A percentile compares a stretch with the other conserved stretches of the same genome.
These are phyloP conservation scores for Yamagishiella unicocca DNA, from an alignment of 139 green algal species.

Conservation along the genomic window DNA sequence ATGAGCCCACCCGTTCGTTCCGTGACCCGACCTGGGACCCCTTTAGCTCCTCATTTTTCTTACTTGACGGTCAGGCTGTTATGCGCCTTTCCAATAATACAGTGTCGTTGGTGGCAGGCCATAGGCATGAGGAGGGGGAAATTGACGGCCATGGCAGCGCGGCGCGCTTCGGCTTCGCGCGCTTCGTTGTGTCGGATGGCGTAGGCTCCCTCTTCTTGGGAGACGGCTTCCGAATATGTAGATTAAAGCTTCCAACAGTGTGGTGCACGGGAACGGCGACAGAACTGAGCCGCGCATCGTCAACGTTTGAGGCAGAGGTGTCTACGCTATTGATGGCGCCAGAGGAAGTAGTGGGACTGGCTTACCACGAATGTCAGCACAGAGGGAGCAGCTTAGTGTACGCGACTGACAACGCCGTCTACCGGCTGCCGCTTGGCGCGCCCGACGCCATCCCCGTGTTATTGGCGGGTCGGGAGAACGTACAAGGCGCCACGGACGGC, in stretches of 20 bases:
- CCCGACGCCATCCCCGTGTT: too few species aligned
- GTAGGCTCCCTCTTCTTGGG: neutral
- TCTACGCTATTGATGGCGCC: neutral
- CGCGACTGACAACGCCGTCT: neutral
- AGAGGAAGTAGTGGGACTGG: neutral
- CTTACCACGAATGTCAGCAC: neutral
- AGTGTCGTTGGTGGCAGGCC: neutral
- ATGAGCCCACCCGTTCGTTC: neutral
- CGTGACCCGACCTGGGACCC: neutral
- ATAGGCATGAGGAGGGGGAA: neutral
- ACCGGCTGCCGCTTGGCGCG: neutral
- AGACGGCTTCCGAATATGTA: neutral
- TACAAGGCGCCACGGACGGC: neutral
- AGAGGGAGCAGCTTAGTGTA: neutral
- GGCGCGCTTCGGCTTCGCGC: neutral
- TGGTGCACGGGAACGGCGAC: neutral
- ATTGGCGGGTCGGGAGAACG: neutral
- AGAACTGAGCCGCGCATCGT: too few species aligned
- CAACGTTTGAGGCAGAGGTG: neutral
- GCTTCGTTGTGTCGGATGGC: neutral
- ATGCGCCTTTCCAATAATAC: neutral
- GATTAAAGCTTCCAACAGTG: neutral
- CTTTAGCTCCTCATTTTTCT: neutral
- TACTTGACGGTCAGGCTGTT: neutral
- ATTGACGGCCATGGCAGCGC: neutral